Percentiles rank a stretch among this genome's conserved stretches.
Evolutionary conservation across 2,329 filamentous ascomycete genomes (phyloP).

Genomic region (Zymoseptoria tritici): DNA sequence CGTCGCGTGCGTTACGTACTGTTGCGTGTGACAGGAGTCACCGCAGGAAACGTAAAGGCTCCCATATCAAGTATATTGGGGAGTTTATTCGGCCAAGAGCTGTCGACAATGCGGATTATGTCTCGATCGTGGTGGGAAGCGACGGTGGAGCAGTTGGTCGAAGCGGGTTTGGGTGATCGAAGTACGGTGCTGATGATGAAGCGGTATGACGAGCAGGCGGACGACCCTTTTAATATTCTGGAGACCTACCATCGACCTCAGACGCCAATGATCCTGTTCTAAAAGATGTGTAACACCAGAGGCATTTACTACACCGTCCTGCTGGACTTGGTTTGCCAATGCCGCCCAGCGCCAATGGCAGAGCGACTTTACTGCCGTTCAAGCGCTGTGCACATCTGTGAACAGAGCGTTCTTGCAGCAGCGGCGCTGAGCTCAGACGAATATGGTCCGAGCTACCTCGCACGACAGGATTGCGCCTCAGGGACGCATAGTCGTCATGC

Average conservation of each 20-base stretch:
- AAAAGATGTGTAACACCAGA: background rate
- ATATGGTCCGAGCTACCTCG: background rate
- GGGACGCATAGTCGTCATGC: background rate
- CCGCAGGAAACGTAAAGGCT: background rate
- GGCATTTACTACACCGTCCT: background rate
- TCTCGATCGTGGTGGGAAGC: background rate
- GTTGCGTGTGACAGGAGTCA: background rate
- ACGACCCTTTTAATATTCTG: background rate
- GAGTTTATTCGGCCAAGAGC: background rate
- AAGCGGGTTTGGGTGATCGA: background rate
- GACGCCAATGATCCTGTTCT: background rate
- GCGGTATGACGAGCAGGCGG: background rate
- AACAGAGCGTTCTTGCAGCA: background rate
- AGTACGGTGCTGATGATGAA: background rate
- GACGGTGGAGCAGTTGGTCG: background rate
- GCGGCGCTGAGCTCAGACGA: background rate
- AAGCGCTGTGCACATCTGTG: background rate
- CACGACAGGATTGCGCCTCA: background rate
- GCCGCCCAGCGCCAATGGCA: background rate
- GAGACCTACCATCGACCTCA: background rate
- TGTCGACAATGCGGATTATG: background rate
- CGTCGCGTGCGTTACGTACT: background rate
- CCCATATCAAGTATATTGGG: slow-evolving; percentile 3
- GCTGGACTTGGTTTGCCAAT: background rate
- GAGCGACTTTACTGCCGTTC: background rate